Evolutionary conservation across 169 alveolate species (phyloP).

Genomic region (Plasmodium inui): DNA sequence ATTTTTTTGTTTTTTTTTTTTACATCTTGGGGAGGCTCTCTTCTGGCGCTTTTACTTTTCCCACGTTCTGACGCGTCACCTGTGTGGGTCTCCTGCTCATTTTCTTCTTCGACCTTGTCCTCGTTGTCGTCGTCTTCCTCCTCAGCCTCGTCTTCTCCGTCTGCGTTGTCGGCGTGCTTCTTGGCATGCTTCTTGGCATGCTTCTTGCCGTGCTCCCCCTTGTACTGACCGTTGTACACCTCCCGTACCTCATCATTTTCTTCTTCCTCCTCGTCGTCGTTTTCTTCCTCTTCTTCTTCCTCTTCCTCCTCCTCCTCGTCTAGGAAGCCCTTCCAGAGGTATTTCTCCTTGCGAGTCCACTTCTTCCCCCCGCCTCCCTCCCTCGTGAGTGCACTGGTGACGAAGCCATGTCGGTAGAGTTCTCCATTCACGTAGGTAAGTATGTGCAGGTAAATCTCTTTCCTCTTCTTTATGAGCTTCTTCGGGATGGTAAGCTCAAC

Average conservation of each 20-base stretch:
- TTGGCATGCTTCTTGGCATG: neutral
- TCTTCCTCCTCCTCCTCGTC: slow-evolving; percentile 5
- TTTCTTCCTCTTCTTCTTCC: neutral
- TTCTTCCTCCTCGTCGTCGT: neutral
- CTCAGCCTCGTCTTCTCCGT: neutral
- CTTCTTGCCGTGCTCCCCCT: neutral
- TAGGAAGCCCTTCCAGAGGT: slow-evolving; percentile 18
- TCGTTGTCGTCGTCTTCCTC: neutral
- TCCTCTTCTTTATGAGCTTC: neutral
- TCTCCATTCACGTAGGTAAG: slow-evolving; percentile 49
- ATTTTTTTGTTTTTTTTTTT: neutral
- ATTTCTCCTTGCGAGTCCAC: neutral
- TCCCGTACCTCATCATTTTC: neutral
- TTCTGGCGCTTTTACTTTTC: neutral
- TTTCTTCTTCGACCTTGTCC: neutral
- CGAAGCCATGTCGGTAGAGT: slow-evolving; percentile 28
- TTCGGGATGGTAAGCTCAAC: slow-evolving; percentile 14
- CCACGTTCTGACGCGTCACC: neutral
- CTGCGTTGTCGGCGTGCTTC: neutral
- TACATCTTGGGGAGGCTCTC: neutral
- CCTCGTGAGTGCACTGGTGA: slow-evolving; percentile 7
- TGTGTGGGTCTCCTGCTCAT: neutral
- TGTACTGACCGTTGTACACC: neutral
- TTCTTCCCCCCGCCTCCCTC: neutral
- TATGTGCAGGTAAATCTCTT: slow-evolving; percentile 49